phyloP scores from a whole-genome alignment of 495 filamentous ascomycete genomes.

The Cladorrhinum samala region DNA sequence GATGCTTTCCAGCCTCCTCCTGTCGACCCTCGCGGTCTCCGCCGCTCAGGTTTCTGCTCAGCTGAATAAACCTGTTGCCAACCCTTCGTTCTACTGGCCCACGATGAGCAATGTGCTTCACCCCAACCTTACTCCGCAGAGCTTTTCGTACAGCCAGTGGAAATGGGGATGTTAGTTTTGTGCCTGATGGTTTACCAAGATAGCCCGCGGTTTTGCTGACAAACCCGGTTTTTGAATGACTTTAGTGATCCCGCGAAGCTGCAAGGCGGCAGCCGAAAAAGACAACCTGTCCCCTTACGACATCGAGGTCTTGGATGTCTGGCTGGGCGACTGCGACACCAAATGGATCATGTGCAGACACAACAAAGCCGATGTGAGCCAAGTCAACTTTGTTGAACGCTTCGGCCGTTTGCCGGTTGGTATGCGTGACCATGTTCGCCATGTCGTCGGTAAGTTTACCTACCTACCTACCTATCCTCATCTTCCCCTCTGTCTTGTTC shows the following conservation, averaged over 20 bases:
- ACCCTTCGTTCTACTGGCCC: neutral
- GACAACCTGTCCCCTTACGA: neutral
- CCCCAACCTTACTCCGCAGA: neutral
- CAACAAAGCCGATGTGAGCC: neutral
- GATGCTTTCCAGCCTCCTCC: neutral
- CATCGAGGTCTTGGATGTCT: neutral
- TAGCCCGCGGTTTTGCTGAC: neutral
- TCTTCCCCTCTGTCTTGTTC: neutral
- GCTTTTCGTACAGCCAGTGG: neutral
- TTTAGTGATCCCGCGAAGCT: neutral
- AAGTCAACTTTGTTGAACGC: neutral
- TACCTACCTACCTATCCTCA: too few species aligned
- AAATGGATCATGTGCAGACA: neutral
- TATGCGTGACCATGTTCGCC: neutral
- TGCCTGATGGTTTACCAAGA: neutral
- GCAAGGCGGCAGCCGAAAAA: neutral
- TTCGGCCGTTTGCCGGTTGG: neutral
- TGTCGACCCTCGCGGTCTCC: neutral
- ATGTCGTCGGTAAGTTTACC: neutral
- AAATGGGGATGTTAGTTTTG: neutral
- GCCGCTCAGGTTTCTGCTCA: neutral
- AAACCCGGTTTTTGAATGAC: neutral
- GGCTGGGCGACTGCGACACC: neutral
- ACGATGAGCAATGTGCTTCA: neutral
- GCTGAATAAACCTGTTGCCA: neutral